Base-by-base conservation (phyloP, 2,329 filamentous ascomycete species). In the Oidium heveae region DNA sequence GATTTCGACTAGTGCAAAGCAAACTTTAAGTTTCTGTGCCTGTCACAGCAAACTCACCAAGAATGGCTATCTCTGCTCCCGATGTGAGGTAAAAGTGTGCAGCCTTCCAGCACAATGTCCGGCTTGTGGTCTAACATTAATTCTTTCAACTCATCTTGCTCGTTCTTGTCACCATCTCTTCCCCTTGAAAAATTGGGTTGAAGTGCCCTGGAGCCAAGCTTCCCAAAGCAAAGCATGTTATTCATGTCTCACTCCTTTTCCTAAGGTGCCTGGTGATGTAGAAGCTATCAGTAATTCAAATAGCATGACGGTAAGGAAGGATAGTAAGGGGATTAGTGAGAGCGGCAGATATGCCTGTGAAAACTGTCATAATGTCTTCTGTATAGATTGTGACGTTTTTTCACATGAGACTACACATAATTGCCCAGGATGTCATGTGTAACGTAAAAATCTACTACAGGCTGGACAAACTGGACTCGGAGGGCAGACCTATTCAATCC, bases 321-420 rank as follows among this genome's bases (percentile, higher is more conserved):
- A 61, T 54, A 62, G 52, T 47, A 82, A 79, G 63, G 80, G 82
- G 1, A 81, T 88, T 46, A 89, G 84, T 65, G 86, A 93, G 70
- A 91, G 84, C 64, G 80, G 83, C 51, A 72, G 91, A 53, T 98
- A 98, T 65, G 85, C 84, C 56, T 98, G 91, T 66, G 77, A 82
- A 60, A 80, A 82, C n/a, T 98, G 91, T 67, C 69, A 75, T 2
- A 80, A 84, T 57, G 89, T 96, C 68, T 98, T 96, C 66, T 98
- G 91, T 71, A 93, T 98, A 59, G 91, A 98, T 66, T 98, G 91
- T 66, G 91, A 98, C 66, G 79, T 95, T 24, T 95, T 91, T 69
- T 84, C 86, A 24, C 91, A 98, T 66, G 87, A 95, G 69, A 79
- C 93, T 13, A 76, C 94, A 53, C 89, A 98, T 66, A 96, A 96